Evolutionary conservation across 202 grass and related monocot species (phyloP).

Genomic region (Brachypodium distachyon): DNA sequence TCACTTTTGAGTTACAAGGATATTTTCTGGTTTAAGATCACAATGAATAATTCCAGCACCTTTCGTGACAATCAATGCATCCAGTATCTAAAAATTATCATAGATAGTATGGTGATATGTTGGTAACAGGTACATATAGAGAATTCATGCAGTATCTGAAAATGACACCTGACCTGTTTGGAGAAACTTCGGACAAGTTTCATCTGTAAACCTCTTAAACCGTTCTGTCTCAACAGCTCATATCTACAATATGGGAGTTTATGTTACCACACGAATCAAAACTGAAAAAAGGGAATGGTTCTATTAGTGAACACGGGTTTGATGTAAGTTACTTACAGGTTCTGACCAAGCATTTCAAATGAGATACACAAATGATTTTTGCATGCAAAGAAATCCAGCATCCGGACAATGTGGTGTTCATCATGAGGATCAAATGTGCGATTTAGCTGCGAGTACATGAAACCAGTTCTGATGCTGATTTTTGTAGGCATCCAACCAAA

Average conservation of each 20-base stretch:
- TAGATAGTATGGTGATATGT: slow-evolving; percentile 13
- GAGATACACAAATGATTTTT: slow-evolving; percentile 92
- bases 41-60: slow-evolving; percentile 97
- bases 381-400: slow-evolving; percentile 88
- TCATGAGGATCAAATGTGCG: slow-evolving; percentile 90
- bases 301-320: slow-evolving; percentile 11
- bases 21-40: slow-evolving; percentile 99
- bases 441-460: slow-evolving; percentile 67
- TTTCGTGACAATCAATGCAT: slow-evolving; percentile 94
- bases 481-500: neutral
- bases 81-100: slow-evolving; percentile 64
- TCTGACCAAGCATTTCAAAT: slow-evolving; percentile 97
- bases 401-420: slow-evolving; percentile 90
- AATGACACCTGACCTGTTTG: slow-evolving; percentile 69
- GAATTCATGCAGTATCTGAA: neutral
- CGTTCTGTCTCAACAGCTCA: slow-evolving; percentile 82
- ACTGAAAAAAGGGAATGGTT: neutral
- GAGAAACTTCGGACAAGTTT: slow-evolving; percentile 85
- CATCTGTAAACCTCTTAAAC: slow-evolving; percentile 79
- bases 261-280: slow-evolving; percentile 17
- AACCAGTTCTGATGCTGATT: slow-evolving; percentile 23
- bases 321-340: slow-evolving; percentile 66
- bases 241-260: slow-evolving; percentile 56
- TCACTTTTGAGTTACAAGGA: slow-evolving; percentile 81
- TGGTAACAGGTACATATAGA: slow-evolving; percentile 18